phyloP scores from a whole-genome alignment of 306 rosid genomes.

The Cucumis melo region DNA sequence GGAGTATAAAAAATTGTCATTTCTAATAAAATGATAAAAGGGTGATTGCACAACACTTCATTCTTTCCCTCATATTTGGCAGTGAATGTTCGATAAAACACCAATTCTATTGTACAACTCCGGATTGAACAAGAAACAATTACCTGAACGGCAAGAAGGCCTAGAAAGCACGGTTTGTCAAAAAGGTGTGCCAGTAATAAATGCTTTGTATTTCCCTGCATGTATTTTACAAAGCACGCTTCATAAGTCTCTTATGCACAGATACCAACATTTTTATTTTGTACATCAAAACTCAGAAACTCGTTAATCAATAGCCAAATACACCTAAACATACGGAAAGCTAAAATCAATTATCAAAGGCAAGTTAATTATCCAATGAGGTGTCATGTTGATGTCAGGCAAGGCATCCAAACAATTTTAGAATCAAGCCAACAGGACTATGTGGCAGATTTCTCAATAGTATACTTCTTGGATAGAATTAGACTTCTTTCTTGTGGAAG shows the following conservation, averaged over 20 bases:
- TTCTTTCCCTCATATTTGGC: background rate
- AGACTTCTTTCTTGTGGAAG: background rate
- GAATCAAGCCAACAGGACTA: background rate
- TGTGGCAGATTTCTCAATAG: background rate
- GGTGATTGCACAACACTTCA: background rate
- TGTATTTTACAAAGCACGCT: background rate
- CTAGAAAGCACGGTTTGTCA: slow-evolving; percentile 85
- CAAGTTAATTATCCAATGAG: background rate
- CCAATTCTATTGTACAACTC: background rate
- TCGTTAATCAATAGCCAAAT: background rate
- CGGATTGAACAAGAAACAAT: background rate
- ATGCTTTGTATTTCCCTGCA: slow-evolving; percentile 58
- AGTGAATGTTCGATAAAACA: background rate
- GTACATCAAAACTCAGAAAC: background rate
- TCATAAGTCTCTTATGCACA: background rate
- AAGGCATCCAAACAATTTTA: background rate
- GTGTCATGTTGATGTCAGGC: background rate
- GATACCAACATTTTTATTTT: background rate
- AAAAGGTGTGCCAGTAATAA: slow-evolving; percentile 71
- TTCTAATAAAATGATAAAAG: background rate
- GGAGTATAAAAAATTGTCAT: background rate
- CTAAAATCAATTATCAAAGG: background rate
- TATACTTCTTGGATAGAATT: background rate
- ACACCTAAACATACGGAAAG: background rate
- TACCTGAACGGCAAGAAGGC: slow-evolving; percentile 79